Base-by-base conservation (phyloP, 2,329 filamentous ascomycete genomes). In the Pseudogymnoascus sp. region DNA sequence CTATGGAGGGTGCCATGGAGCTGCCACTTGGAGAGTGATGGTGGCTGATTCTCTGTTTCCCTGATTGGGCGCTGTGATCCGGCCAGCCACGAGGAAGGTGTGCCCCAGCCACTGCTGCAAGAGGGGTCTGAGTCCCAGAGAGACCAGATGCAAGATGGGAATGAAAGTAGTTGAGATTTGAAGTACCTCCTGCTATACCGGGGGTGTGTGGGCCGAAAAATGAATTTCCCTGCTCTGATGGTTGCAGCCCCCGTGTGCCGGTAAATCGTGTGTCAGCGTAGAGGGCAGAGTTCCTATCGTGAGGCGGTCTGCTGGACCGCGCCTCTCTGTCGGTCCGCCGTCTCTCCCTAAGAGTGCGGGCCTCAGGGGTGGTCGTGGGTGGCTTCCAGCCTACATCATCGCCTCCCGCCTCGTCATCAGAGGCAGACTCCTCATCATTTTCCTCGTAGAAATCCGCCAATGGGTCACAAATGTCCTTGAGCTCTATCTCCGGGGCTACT, bases 401-500 rank as follows among this genome's bases (percentile, higher is more conserved):
- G 2, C 77, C 76, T 2, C 80, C 79, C 2, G 77, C 78, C 5
- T 75, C 74, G 8, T 79, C 79, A 11, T 85, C 81, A 37, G 78
- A 81, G 38, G 82, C 81, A 25, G 83, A 79, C 20, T 82, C 81
- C 63, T 88, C 87, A 37, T 85, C 78, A 25, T 89, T 85, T 67
- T 90, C 86, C 68, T 97, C 94, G 77, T 99, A 99, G 71, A 99
- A 99, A 70, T 99, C 94, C 0, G 91, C 87, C 62, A 97, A 81
- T 1, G 94, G 94, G 72, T 99, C 92, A 68, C 93, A 95, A 64
- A 99, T 92, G 73, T 97, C 94, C 75, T 97, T 97, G 69, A 99
- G 87, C 71, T 95, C 91, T 41, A 99, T 83, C 67, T 89, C 83
- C 1, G 94, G 94, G 38, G 89, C 81, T 58, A 93, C 85, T 28